Evolutionary conservation across 495 filamentous ascomycete genomes (phyloP).

Genomic region (Podospora pseudopauciseta): DNA sequence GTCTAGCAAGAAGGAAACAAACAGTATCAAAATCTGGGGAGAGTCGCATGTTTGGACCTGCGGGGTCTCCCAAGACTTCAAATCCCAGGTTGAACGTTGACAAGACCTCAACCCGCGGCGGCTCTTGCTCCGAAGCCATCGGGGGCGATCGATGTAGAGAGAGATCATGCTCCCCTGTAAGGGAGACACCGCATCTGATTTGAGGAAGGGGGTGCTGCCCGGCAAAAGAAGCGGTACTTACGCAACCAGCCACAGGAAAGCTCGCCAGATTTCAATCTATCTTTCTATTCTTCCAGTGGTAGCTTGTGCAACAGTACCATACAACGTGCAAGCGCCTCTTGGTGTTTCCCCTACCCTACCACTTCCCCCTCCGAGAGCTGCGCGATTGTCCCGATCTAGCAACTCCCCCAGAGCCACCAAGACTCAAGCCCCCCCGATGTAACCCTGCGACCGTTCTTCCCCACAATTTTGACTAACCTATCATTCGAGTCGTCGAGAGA

Average conservation of each 20-base stretch:
- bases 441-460: not conserved
- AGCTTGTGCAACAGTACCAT: not conserved
- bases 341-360: not conserved
- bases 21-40: not conserved
- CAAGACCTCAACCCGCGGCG: not conserved
- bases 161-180: not conserved
- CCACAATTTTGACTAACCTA: not conserved
- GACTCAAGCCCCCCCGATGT: not conserved
- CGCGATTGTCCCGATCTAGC: too few relatives aligned
- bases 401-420: not conserved
- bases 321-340: not conserved
- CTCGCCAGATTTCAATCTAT: not conserved
- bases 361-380: too few relatives aligned
- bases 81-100: not conserved
- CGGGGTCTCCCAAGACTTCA: not conserved
- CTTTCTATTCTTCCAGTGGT: not conserved
- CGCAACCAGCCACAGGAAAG: not conserved
- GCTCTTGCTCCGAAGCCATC: not conserved
- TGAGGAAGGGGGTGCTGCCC: not conserved
- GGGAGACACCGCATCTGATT: not conserved
- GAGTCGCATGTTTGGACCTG: not conserved
- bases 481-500: not conserved
- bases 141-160: not conserved
- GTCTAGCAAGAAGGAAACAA: not conserved
- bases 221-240: not conserved